Evolutionary conservation across 768 basidiomycete species (phyloP).

Genomic region (Mycena filopes): DNA sequence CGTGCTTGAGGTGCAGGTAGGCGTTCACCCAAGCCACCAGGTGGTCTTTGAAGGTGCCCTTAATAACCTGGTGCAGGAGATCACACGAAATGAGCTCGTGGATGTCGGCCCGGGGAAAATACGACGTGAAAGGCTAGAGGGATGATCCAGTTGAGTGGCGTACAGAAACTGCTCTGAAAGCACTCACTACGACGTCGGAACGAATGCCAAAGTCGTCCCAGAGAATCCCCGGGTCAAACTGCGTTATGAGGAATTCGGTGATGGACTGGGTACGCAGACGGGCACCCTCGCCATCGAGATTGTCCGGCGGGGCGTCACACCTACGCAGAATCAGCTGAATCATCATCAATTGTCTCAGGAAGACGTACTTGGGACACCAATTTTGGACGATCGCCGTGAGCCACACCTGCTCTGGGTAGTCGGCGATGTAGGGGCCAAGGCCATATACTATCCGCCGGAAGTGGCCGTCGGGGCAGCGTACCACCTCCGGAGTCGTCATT

Average conservation of each 20-base stretch:
- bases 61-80: too few relatives aligned
- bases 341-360: too few relatives aligned
- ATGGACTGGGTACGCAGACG: too few relatives aligned
- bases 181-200: slow-evolving; percentile 28
- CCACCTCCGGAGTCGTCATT: slow-evolving; percentile 36
- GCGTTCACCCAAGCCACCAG: slow-evolving; percentile 6
- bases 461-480: slow-evolving; percentile 39
- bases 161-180: not conserved
- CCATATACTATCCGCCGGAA: slow-evolving; percentile 18
- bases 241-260: not conserved
- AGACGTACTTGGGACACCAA: slow-evolving; percentile 35
- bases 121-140: slow-evolving; percentile 33
- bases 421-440: slow-evolving; percentile 41
- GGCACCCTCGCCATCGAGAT: too few relatives aligned
- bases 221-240: slow-evolving; percentile 18
- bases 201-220: slow-evolving; percentile 34
- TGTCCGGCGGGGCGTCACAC: too few relatives aligned
- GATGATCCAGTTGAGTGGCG: not conserved
- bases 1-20: slow-evolving; percentile 30
- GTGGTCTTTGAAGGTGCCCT: not conserved
- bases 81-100: slow-evolving; percentile 6
- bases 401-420: slow-evolving; percentile 44
- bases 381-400: slow-evolving; percentile 36
- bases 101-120: slow-evolving; percentile 30
- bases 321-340: too few relatives aligned